Conservation (phyloP, 2,329 filamentous ascomycete genomes). For the Aspergillus brasiliensis region DNA sequence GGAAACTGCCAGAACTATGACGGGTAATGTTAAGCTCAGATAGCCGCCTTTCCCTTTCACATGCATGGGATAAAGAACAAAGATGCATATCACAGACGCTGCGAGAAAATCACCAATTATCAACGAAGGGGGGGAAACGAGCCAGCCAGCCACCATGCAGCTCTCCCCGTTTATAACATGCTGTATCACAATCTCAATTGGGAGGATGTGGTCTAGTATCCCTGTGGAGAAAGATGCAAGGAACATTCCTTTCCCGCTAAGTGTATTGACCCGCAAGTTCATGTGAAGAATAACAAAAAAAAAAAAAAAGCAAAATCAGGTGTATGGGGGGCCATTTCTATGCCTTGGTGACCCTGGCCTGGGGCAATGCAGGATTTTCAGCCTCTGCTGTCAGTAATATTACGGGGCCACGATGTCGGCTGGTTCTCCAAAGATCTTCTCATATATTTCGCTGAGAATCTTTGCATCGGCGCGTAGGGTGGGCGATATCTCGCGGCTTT, state of each 20-base stretch:
- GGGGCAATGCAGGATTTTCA: neutral
- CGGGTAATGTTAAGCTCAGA: slow-evolving; percentile 12
- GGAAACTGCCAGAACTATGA: slow-evolving; percentile 4
- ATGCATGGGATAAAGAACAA: slow-evolving; percentile 15
- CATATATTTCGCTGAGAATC: slow-evolving; percentile 64
- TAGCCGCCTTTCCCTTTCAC: slow-evolving; percentile 15
- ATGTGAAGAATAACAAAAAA: neutral
- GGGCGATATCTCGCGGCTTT: slow-evolving; percentile 72
- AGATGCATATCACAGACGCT: slow-evolving; percentile 8
- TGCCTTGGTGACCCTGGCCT: neutral
- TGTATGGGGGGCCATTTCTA: neutral
- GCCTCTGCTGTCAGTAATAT: neutral
- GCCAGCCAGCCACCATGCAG: slow-evolving; percentile 2
- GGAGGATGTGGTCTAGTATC: neutral
- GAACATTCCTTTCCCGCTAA: neutral
- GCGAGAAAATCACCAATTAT: neutral
- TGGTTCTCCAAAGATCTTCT: slow-evolving; percentile 45
- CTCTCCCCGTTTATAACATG: neutral
- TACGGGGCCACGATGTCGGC: slow-evolving; percentile 7
- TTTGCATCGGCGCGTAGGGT: slow-evolving; percentile 72
- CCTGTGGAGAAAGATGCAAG: neutral
- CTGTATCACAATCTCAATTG: neutral
- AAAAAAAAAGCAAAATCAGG: neutral
- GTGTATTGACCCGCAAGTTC: neutral
- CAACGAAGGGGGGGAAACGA: slow-evolving; percentile 1